These are phyloP conservation scores for Corylus americana DNA, from an alignment of 306 rosid species.

Conservation along the genomic window DNA sequence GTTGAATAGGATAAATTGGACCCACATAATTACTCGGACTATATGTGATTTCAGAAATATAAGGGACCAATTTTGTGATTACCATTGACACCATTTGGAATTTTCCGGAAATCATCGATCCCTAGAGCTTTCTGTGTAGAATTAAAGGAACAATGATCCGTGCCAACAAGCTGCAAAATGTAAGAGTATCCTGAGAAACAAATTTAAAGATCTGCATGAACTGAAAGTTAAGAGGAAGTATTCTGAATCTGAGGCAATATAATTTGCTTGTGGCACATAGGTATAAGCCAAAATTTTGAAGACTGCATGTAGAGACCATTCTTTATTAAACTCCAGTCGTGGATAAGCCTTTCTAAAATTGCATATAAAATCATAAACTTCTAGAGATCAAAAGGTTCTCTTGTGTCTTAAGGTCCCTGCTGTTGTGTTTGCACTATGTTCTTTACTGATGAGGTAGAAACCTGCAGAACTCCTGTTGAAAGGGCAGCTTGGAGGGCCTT, in stretches of 20 bases:
- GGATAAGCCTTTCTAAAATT: background rate
- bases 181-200: conserved; percentile 23
- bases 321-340: background rate
- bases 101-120: conserved; percentile 81
- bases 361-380: background rate
- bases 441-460: conserved; percentile 24
- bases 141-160: conserved; percentile 83
- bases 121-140: conserved; percentile 89
- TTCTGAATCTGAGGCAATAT: conserved; percentile 1
- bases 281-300: background rate
- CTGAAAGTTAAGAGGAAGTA: conserved; percentile 6
- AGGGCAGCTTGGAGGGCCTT: conserved; percentile 96
- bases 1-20: conserved; percentile 30
- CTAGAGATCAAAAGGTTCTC: background rate
- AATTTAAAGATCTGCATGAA: conserved; percentile 16
- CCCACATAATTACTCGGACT: background rate
- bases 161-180: conserved; percentile 85
- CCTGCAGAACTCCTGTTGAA: conserved; percentile 85
- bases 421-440: conserved; percentile 1
- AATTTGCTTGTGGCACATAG: background rate
- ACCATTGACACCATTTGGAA: conserved; percentile 98
- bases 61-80: conserved; percentile 26
- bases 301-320: background rate
- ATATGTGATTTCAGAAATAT: background rate
- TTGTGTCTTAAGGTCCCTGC: conserved; percentile 11